phyloP scores from a whole-genome alignment of 108 stramenopile species.

The Cylindrotheca fusiformis region DNA sequence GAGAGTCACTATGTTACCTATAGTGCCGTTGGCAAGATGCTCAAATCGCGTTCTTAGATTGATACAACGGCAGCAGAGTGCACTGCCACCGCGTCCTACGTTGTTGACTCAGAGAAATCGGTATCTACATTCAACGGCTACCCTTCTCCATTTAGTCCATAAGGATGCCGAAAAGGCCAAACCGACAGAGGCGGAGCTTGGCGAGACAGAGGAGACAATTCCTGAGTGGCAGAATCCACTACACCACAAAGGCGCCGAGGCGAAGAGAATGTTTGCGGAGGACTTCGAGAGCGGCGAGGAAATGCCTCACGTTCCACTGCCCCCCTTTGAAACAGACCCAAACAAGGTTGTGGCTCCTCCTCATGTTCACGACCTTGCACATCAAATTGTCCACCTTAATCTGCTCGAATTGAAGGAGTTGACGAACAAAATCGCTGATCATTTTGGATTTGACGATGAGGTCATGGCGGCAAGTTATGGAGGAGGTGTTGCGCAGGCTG shows the following conservation, averaged over 20 bases:
- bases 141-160: conserved; percentile 9
- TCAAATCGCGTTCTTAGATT: too few relatives aligned
- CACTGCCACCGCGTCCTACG: too few relatives aligned
- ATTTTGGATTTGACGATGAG: conserved; percentile 78
- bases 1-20: too few relatives aligned
- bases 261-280: conserved; percentile 45
- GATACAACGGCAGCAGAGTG: too few relatives aligned
- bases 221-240: conserved; percentile 75
- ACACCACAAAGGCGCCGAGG: conserved; percentile 63
- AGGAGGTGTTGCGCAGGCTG: conserved; percentile 38
- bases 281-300: conserved; percentile 69
- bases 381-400: conserved; percentile 67
- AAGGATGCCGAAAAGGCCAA: conserved; percentile 22
- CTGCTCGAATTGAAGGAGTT: conserved; percentile 77
- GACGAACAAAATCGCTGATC: conserved; percentile 64
- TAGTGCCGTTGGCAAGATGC: too few relatives aligned
- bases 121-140: conserved; percentile 12
- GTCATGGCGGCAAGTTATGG: conserved; percentile 28
- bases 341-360: conserved; percentile 43
- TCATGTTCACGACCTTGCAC: conserved; percentile 60
- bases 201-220: conserved; percentile 41
- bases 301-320: conserved; percentile 55
- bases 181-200: conserved; percentile 27
- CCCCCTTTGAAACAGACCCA: conserved; percentile 52
- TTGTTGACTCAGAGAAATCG: too few relatives aligned